Evolutionary conservation across 2,329 filamentous ascomycete genomes (phyloP), one percentile per base, ranked within the genome.

Genomic region (Aspergillus hortae): DNA sequence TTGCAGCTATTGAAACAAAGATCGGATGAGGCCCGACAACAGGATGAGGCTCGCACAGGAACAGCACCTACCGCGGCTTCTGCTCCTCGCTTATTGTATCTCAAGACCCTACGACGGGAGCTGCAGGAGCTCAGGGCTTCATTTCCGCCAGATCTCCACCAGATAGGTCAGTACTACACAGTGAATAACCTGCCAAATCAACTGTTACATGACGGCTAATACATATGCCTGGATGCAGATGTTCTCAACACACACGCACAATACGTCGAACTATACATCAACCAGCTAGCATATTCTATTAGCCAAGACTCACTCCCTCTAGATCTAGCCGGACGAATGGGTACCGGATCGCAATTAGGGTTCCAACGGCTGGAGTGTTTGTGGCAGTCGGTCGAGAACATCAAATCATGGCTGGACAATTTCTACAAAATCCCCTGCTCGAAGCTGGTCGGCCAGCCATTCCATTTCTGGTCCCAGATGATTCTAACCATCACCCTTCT

Each of bases 391-490:
- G 63, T 72, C 1, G 60, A 66, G 36, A 66, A 60, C 36, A 63
- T 71, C 52, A 69, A 69, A 36, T 58, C 58, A 3, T 74, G 67
- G 66, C 49, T 71, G 9, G 60, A 67, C 15, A 53, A 47, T 23
- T 71, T 73, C 53, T 61, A 66, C 50, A 43, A 27, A 6, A 56
- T 70, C 11, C 58, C 65, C 0, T 57, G 53, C 32, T 52, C 60
- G 2, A 56, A 59, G 2, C 56, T 68, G 6, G 41, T 65, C 15
- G 68, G 67, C 2, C 57, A 69, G 2, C 63, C 70, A 0, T 72
- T 73, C 47, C 61, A 67, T 33, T 68, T 70, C 42, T 73, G 69
- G 70, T 66, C 67, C 0, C 68, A 74, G 43, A 63, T 75, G 44
- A 61, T 70, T 23, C 63, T 63, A 5, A 67, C 58, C 32, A 44